phyloP scores from a whole-genome alignment of 1,284 basidiomycete genomes.

The Quambalaria eucalypti region DNA sequence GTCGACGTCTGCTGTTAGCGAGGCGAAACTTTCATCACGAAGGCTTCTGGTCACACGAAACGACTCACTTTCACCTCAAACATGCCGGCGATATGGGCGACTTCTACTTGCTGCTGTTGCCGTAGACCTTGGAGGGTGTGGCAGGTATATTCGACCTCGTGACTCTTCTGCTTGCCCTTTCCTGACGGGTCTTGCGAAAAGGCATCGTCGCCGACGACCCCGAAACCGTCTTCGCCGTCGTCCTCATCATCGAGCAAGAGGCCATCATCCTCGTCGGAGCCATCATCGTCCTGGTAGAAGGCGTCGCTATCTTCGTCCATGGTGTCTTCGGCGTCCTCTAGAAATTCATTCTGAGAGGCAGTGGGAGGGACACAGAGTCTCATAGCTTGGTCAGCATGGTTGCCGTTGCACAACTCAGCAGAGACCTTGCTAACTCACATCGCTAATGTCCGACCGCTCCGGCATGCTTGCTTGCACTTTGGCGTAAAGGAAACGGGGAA shows the following conservation, averaged over 20 bases:
- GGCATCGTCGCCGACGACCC: constrained; percentile 23
- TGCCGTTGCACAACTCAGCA: no score
- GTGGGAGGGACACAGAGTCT: no score
- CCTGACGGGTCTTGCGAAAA: constrained; percentile 15
- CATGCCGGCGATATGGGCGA: constrained; percentile 41
- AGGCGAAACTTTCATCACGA: constrained; percentile 11
- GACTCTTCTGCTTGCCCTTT: constrained; percentile 28
- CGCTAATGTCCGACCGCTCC: background rate
- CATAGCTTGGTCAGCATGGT: no score
- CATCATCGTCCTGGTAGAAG: constrained; percentile 16
- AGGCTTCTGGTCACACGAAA: constrained; percentile 35
- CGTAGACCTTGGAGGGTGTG: constrained; percentile 25
- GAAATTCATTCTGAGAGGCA: constrained; percentile 3
- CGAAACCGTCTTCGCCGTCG: constrained; percentile 17
- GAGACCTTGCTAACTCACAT: no score
- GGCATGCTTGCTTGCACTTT: background rate
- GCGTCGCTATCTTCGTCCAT: constrained; percentile 37
- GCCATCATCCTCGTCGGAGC: constrained; percentile 7
- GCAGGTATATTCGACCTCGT: constrained; percentile 38
- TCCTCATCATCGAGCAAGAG: constrained; percentile 16
- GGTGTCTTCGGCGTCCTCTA: constrained; percentile 32
- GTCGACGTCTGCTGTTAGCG: constrained; percentile 37
- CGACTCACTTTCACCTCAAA: constrained; percentile 38
- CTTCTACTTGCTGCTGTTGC: constrained; percentile 33
- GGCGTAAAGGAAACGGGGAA: no score